Conservation (phyloP, 495 filamentous ascomycete species). For the Annulohypoxylon bovei region DNA sequence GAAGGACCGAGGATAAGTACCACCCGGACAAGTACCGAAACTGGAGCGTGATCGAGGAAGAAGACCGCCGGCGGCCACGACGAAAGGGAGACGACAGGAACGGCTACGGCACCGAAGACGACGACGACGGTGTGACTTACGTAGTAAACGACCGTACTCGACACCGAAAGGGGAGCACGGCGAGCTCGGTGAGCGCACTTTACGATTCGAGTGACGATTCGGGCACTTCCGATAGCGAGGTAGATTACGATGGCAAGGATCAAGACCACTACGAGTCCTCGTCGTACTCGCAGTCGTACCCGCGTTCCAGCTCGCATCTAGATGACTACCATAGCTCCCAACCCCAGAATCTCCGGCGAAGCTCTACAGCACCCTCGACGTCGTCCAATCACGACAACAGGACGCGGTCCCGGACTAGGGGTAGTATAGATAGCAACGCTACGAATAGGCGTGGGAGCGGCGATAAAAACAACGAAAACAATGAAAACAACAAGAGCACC, state of each 20-base stretch:
- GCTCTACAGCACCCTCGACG: conserved; percentile 23
- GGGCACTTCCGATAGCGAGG: conserved; percentile 1
- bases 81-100: conserved; percentile 32
- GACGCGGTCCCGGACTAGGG: neutral
- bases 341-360: conserved; percentile 23
- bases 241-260: conserved; percentile 10
- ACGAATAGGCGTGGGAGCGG: neutral
- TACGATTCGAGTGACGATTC: conserved; percentile 44
- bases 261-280: conserved; percentile 9
- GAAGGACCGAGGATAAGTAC: conserved; percentile 31
- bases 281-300: conserved; percentile 36
- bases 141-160: conserved; percentile 28
- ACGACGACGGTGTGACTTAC: conserved; percentile 38
- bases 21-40: conserved; percentile 44
- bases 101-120: conserved; percentile 27
- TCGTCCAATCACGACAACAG: conserved; percentile 23
- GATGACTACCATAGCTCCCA: conserved; percentile 23
- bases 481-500: conserved; percentile 36
- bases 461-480: neutral
- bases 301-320: conserved; percentile 22
- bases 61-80: conserved; percentile 10
- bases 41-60: conserved; percentile 40
- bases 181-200: conserved; percentile 36
- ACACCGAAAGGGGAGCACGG: conserved; percentile 31
- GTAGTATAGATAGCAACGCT: conserved; percentile 14